A percentile compares a stretch with the other conserved stretches of the same genome.
Conservation (phyloP, 1,284 basidiomycete species). For the Boletellus sp. region DNA sequence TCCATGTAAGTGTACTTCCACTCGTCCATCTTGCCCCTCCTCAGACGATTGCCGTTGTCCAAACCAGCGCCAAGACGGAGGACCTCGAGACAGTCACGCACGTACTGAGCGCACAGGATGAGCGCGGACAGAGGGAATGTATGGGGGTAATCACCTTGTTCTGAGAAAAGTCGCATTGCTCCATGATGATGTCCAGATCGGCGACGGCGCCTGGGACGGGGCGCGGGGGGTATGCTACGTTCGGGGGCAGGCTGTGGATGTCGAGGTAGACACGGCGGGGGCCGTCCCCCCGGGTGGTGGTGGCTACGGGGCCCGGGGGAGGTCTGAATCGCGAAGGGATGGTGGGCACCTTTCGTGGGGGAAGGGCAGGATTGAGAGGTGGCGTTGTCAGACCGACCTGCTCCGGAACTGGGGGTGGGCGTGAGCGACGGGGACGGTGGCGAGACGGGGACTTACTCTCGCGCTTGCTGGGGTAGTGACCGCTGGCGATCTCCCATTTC, state of each 20-base stretch:
- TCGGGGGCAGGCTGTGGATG: conserved; percentile 51
- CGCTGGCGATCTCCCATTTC: conserved; percentile 89
- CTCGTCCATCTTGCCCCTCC: conserved; percentile 54
- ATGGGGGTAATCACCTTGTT: conserved; percentile 56
- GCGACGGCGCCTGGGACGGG: conserved; percentile 78
- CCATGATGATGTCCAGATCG: conserved; percentile 85
- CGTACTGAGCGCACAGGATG: conserved; percentile 47
- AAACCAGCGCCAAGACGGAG: conserved; percentile 63
- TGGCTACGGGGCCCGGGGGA: conserved; percentile 40
- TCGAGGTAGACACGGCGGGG: conserved; percentile 76
- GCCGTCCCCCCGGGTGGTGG: conserved; percentile 62
- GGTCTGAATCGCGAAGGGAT: conserved; percentile 45
- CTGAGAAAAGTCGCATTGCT: conserved; percentile 83
- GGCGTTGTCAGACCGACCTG: conserved; percentile 56
- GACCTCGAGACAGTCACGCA: conserved; percentile 75
- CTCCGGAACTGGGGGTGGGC: conserved; percentile 58
- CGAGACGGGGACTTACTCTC: conserved; percentile 52
- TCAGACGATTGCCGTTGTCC: conserved; percentile 55
- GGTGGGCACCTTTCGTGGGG: conserved; percentile 44
- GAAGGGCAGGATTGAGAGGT: conserved; percentile 69
- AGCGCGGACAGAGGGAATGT: conserved; percentile 4
- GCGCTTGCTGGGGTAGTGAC: conserved; percentile 83
- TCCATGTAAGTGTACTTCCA: conserved; percentile 69
- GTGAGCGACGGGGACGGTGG: conserved; percentile 1
- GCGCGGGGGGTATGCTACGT: conserved; percentile 76